Percentiles rank a stretch among this genome's conserved stretches.
Conservation (phyloP, 345 rosid species). For the Cochlearia excelsa region DNA sequence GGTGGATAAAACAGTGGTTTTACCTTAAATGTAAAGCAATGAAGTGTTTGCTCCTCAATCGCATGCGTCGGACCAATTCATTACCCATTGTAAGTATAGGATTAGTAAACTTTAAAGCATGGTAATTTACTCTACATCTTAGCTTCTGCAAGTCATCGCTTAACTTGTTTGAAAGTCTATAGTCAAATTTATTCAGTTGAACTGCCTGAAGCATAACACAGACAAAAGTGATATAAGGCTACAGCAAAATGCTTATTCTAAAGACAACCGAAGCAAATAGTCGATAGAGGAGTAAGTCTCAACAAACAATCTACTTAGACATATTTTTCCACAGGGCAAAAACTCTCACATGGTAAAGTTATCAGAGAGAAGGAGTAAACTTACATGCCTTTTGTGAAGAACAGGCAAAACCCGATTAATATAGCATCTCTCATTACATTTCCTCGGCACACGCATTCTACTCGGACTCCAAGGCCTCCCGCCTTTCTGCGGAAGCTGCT, state of each 20-base stretch:
- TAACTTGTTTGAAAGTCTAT: constrained; percentile 88
- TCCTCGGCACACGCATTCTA: constrained; percentile 93
- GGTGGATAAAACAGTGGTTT: not conserved
- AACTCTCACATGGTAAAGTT: constrained; percentile 13
- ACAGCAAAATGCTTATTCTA: constrained; percentile 9
- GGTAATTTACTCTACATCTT: constrained; percentile 93
- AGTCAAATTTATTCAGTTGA: constrained; percentile 91
- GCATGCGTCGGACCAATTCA: constrained; percentile 73
- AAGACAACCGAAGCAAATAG: constrained; percentile 1
- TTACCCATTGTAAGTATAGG: constrained; percentile 78
- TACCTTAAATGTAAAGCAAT: constrained; percentile 96
- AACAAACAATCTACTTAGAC: not conserved
- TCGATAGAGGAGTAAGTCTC: not conserved
- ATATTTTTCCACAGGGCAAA: not conserved
- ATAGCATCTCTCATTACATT: constrained; percentile 91
- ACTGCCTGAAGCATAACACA: constrained; percentile 56
- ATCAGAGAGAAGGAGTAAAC: constrained; percentile 46
- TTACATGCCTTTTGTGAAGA: constrained; percentile 99
- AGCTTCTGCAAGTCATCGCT: constrained; percentile 81
- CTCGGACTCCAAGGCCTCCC: constrained; percentile 57
- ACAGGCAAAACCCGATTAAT: constrained; percentile 83
- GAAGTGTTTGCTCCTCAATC: constrained; percentile 68
- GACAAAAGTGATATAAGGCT: constrained; percentile 22
- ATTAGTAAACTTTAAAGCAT: constrained; percentile 82
- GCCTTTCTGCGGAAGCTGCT: constrained; percentile 72